Evolutionary conservation across 1,284 basidiomycete species (phyloP).

Genomic region (Puccinia polysora): DNA sequence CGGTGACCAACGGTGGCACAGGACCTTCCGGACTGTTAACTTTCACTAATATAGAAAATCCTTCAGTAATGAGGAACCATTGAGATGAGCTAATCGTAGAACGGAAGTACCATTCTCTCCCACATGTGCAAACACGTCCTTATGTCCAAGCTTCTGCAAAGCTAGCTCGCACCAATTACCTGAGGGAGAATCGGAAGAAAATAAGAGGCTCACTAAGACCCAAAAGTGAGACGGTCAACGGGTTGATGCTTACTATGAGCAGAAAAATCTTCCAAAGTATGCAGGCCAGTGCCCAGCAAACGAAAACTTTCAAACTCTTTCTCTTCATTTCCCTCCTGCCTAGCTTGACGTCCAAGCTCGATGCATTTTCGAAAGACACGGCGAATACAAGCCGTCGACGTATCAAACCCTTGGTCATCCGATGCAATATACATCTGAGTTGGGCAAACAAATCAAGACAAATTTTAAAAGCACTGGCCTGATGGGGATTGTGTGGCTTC

Average conservation of each 20-base stretch:
- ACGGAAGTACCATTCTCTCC: conserved; percentile 63
- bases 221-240: not conserved
- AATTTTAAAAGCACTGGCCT: no score
- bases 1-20: conserved; percentile 79
- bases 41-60: conserved; percentile 53
- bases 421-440: conserved; percentile 80
- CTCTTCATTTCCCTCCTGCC: conserved; percentile 58
- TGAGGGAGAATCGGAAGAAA: conserved; percentile 5
- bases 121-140: conserved; percentile 80
- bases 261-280: conserved; percentile 78
- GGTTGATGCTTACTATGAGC: conserved; percentile 61
- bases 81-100: not conserved
- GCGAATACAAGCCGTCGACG: conserved; percentile 75
- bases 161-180: conserved; percentile 57
- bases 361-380: conserved; percentile 69
- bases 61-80: not conserved
- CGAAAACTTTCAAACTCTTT: conserved; percentile 45
- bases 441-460: no score
- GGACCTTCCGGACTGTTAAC: conserved; percentile 72
- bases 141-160: conserved; percentile 68
- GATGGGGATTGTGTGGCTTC: no score
- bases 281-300: conserved; percentile 56
- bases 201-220: not conserved
- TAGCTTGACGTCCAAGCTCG: conserved; percentile 60
- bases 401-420: conserved; percentile 70